Base-by-base conservation (phyloP, 2,329 filamentous ascomycete species). In the Pseudogymnoascus sp. region DNA sequence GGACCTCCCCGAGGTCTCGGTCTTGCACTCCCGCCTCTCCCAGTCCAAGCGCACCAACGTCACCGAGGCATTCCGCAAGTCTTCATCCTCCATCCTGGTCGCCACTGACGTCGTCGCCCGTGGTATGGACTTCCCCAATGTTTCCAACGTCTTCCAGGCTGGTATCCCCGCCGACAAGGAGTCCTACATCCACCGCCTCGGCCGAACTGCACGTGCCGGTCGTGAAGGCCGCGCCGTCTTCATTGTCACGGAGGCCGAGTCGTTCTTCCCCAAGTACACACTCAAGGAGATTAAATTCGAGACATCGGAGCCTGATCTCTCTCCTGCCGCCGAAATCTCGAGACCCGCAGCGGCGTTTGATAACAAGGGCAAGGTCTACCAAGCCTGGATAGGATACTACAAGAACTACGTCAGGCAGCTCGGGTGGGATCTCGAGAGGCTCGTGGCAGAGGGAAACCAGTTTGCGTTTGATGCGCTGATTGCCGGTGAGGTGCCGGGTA, bases 71-170 rank as follows among this genome's bases (percentile, higher is more conserved):
- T 99, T 97, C 83, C 86, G 89, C 50, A 70, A 68, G 12, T 75
- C 83, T n/a, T 71, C 75, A 28, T 81, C 80, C 33, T 90, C 80
- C 28, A 78, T 93, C 61, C 78, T 92, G 50, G 82, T 91, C 71
- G 90, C 89, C 1, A 90, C 89, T 2, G 89, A 93, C 72, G 89
- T 93, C 33, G 89, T 88, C 5, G 88, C 89, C 11, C 81, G 89
- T 72, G 89, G 89, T 66, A 91, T 93, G 86, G 89, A 93, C 71
- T 91, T 91, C 75, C 89, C 89, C 28, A 79, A 84, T 60, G 89
- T 92, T 20, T 88, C 86, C n/a, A 88, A 91, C 68, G 88, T 91
- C 64, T 85, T 92, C 62, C 89, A 92, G 68, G 70, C 90, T 14
- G 86, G 89, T 64, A 68, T 82, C 4, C 86, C 89, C 1, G 75